These are phyloP conservation scores for Eragrostis tef DNA, from an alignment of 202 grass and related monocot species.

Conservation along the genomic window DNA sequence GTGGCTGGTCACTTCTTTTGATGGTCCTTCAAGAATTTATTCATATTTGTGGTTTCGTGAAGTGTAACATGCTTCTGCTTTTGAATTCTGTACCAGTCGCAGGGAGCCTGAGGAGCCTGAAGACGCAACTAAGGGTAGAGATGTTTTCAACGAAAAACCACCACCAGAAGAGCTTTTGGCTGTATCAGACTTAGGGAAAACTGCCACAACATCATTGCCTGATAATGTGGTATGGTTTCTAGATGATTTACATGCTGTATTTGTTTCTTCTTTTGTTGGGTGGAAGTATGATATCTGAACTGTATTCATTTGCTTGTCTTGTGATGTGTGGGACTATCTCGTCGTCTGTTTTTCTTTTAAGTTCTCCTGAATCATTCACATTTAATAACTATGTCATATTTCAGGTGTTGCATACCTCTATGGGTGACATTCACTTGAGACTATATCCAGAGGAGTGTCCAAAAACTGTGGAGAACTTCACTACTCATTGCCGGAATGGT, in stretches of 20 bases:
- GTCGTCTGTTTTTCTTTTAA: background rate
- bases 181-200: slow-evolving; percentile 89
- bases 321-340: background rate
- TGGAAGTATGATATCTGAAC: background rate
- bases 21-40: slow-evolving; percentile 24
- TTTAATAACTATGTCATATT: slow-evolving; percentile 34
- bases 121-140: slow-evolving; percentile 97
- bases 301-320: slow-evolving; percentile 1
- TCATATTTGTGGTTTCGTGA: slow-evolving; percentile 18
- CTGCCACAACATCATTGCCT: slow-evolving; percentile 84
- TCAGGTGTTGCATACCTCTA: slow-evolving; percentile 91
- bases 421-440: slow-evolving; percentile 93
- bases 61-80: slow-evolving; percentile 7
- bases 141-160: slow-evolving; percentile 98
- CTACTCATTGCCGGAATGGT: slow-evolving; percentile 92
- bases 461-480: slow-evolving; percentile 99
- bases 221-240: slow-evolving; percentile 78
- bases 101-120: slow-evolving; percentile 97
- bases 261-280: slow-evolving; percentile 12
- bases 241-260: slow-evolving; percentile 4
- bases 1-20: slow-evolving; percentile 37
- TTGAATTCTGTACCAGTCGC: slow-evolving; percentile 56
- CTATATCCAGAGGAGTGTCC: slow-evolving; percentile 98
- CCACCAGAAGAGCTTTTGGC: slow-evolving; percentile 96
- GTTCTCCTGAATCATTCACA: background rate